Evolutionary conservation across 2,329 filamentous ascomycete species (phyloP).

Genomic region (Fusarium veterinarium): DNA sequence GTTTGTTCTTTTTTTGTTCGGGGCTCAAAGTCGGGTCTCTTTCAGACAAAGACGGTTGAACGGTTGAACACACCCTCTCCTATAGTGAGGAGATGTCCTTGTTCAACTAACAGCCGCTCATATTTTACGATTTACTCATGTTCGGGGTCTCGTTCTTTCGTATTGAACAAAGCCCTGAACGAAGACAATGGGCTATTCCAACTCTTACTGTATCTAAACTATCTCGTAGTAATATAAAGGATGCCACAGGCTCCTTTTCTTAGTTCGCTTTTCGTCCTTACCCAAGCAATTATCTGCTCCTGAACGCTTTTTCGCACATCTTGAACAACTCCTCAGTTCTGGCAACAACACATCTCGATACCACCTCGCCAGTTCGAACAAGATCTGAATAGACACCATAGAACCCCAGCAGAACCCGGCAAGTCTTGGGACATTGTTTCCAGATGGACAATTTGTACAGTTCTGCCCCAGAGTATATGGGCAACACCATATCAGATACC

Average conservation of each 20-base stretch:
- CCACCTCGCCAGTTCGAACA: not conserved
- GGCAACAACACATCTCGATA: not conserved
- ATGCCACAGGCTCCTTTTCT: not conserved
- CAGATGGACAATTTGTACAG: not conserved
- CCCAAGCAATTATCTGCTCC: not conserved
- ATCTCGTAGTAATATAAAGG: conserved; percentile 27
- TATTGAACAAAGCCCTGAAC: conserved; percentile 24
- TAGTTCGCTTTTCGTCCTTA: not conserved
- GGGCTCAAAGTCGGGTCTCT: not conserved
- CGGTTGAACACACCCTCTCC: conserved; percentile 16
- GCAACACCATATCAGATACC: not conserved
- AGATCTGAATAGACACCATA: not conserved
- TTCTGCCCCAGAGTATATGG: not conserved
- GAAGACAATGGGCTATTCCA: conserved; percentile 14
- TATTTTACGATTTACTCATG: conserved; percentile 6
- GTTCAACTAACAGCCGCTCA: conserved; percentile 5
- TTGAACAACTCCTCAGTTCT: not conserved
- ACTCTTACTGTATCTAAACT: not conserved
- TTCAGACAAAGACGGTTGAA: conserved; percentile 25
- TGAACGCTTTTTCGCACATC: not conserved
- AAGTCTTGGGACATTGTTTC: not conserved
- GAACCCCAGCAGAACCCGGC: not conserved
- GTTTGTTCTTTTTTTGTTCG: conserved; percentile 13
- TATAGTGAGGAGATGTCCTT: conserved; percentile 3
- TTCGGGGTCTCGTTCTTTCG: not conserved